phyloP scores from a whole-genome alignment of 2,329 filamentous ascomycete species.

The Diaporthe sp. region DNA sequence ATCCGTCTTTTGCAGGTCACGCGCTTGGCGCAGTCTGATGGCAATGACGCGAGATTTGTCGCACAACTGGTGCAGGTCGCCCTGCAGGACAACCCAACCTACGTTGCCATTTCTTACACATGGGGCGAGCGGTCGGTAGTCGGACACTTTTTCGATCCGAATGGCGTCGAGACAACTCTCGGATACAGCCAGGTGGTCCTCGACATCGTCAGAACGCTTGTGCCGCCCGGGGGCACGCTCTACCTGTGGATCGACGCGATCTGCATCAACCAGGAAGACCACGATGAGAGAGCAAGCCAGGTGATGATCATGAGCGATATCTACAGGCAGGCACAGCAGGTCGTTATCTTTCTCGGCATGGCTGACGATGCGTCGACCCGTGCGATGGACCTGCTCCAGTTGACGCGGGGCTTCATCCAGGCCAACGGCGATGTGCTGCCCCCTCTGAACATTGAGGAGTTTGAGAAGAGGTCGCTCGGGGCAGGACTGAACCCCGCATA shows the following conservation, averaged over 20 bases:
- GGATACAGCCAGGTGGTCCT: not conserved
- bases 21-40: not conserved
- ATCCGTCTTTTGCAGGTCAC: not conserved
- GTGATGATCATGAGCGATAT: not conserved
- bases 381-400: not conserved
- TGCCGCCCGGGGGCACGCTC: not conserved
- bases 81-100: not conserved
- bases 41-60: not conserved
- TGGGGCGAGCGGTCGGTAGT: constrained; percentile 12
- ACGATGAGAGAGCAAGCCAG: not conserved
- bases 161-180: not conserved
- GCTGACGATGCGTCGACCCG: not conserved
- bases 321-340: not conserved
- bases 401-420: not conserved
- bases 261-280: constrained; percentile 3
- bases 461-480: not conserved
- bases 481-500: not conserved
- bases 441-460: not conserved
- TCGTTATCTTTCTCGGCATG: not conserved
- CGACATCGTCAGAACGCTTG: not conserved
- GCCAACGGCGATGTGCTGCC: not conserved
- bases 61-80: not conserved
- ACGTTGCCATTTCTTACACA: constrained; percentile 8
- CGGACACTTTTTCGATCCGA: not conserved
- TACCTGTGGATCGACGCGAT: not conserved